Evolutionary conservation across 2,329 filamentous ascomycete species (phyloP).

Genomic region (Botryotinia globosa): DNA sequence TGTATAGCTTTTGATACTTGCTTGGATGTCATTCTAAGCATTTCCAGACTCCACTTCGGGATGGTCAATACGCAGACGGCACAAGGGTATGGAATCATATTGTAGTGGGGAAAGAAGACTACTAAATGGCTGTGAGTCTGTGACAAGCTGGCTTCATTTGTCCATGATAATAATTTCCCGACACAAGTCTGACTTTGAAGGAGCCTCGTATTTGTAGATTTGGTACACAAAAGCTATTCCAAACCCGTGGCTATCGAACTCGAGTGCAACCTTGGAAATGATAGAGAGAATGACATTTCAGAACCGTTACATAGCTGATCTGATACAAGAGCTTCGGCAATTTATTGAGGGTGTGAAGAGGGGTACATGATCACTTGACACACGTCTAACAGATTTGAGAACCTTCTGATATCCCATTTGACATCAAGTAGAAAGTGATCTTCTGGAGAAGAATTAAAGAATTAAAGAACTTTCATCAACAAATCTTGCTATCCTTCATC

Average conservation of each 20-base stretch:
- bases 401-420: not conserved
- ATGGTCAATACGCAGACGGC: not conserved
- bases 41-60: not conserved
- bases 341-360: not conserved
- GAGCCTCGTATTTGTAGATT: not conserved
- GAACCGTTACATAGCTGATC: not conserved
- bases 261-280: not conserved
- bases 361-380: not conserved
- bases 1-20: not conserved
- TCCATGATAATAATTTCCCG: not conserved
- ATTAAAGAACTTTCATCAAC: too few relatives aligned
- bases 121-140: not conserved
- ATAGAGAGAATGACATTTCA: not conserved
- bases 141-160: not conserved
- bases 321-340: not conserved
- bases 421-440: not conserved
- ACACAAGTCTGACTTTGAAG: not conserved
- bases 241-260: not conserved
- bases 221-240: not conserved
- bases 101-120: not conserved
- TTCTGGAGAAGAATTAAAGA: not conserved
- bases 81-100: not conserved
- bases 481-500: too few relatives aligned
- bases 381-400: not conserved
- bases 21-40: not conserved